These are phyloP conservation scores for Boletus sp. DNA, from an alignment of 1,284 basidiomycete genomes.

Conservation along the genomic window DNA sequence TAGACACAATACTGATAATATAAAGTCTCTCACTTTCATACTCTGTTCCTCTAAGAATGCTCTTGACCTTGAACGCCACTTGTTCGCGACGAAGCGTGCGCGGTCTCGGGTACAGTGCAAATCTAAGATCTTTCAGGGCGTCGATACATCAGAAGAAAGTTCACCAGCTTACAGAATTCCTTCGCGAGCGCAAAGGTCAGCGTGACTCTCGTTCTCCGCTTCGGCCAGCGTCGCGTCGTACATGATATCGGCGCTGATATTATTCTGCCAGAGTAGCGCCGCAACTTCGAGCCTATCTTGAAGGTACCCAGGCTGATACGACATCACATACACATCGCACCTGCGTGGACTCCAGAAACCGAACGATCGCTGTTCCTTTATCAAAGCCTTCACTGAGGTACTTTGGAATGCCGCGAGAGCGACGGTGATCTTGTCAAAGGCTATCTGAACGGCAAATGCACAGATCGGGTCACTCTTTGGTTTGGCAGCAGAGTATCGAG, in stretches of 20 bases:
- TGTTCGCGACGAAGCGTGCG: slow-evolving; percentile 55
- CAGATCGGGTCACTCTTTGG: slow-evolving; percentile 50
- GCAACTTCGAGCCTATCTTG: slow-evolving; percentile 77
- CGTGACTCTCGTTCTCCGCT: slow-evolving; percentile 57
- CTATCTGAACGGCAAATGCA: slow-evolving; percentile 75
- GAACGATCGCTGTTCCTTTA: slow-evolving; percentile 79
- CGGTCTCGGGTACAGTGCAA: slow-evolving; percentile 66
- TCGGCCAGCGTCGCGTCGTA: slow-evolving; percentile 69
- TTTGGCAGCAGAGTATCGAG: slow-evolving; percentile 56
- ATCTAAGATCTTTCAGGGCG: slow-evolving; percentile 41
- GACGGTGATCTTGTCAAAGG: slow-evolving; percentile 74
- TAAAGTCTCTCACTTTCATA: slow-evolving; percentile 51
- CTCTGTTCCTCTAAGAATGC: slow-evolving; percentile 70
- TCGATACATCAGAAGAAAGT: background rate
- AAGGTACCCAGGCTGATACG: slow-evolving; percentile 71
- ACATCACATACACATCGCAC: slow-evolving; percentile 82
- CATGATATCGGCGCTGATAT: slow-evolving; percentile 84
- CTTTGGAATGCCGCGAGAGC: slow-evolving; percentile 72
- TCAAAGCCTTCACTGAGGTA: slow-evolving; percentile 60
- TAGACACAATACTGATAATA: background rate
- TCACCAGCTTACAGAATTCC: slow-evolving; percentile 71
- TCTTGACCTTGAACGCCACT: slow-evolving; percentile 76
- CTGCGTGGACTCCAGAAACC: slow-evolving; percentile 84
- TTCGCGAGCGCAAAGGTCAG: slow-evolving; percentile 65
- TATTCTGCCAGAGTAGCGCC: slow-evolving; percentile 73